Base-by-base conservation (phyloP, 441 rosid genomes). In the Omphalea diandra region DNA sequence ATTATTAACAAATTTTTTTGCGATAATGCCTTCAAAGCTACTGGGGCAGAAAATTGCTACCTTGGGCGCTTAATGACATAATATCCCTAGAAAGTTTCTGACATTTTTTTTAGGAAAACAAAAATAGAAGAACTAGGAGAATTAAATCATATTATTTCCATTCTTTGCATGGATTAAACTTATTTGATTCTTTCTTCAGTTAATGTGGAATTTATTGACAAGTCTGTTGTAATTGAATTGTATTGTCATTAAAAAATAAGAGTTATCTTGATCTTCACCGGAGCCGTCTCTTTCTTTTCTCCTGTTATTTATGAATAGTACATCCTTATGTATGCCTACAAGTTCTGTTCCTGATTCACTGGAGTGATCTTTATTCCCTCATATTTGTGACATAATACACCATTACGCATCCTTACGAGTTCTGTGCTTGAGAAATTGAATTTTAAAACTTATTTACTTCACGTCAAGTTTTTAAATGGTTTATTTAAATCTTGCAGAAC, bases 401-500 rank as follows among this genome's bases (percentile, higher is more conserved):
- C 22, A 29, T 14, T 24, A 26, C 35, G 57, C 24, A 9, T n/a
- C 12, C 18, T 64, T 46, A 29, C 5, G 27, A 32, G 61, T 35
- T 5, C n/a, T 47, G 53, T 59, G 33, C 43, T 4, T 44, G 56
- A 18, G 18, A 49, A 38, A 8, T 27, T n/a, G 40, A 40, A 31
- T 18, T 46, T 8, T 0, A 17, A 14, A 22, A 40, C 41, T 32
- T 47, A 3, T 59, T 32, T 47, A 18, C 3, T 50, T 62, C n/a
- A 27, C 2, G 1, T 24, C 35, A 22, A 33, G 9, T 2, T 24
- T 46, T 50, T 18, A 10, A 15, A n/a, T 18, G 38, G 0, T 38
- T 29, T 36, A n/a, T 46, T 56, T 14, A 9, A 24, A 56, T 75
- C 11, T 61, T 27, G 55, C 82, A 82, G 86, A 82, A 82, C 24